Evolutionary conservation across 2,329 filamentous ascomycete species (phyloP).

Genomic region (Penicillium sp.): DNA sequence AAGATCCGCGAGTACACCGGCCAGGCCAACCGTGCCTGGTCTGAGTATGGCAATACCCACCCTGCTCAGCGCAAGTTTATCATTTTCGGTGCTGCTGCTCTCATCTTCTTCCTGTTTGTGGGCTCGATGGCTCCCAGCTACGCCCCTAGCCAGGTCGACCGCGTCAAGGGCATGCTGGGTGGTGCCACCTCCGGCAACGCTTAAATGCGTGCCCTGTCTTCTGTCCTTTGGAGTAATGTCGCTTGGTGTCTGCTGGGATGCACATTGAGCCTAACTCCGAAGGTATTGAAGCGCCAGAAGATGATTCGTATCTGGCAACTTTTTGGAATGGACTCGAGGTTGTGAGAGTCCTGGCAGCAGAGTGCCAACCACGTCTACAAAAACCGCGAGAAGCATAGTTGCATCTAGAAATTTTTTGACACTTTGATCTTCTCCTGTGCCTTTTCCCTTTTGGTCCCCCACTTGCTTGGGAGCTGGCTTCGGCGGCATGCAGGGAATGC

Average conservation of each 20-base stretch:
- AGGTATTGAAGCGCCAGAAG: not conserved
- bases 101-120: conserved; percentile 71
- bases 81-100: conserved; percentile 64
- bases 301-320: not conserved
- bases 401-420: not conserved
- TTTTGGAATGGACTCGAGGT: not conserved
- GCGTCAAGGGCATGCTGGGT: conserved; percentile 40
- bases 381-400: not conserved
- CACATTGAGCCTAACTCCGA: no score
- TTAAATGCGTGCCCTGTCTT: conserved; percentile 21
- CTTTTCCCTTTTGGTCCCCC: not conserved
- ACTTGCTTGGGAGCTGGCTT: conserved; percentile 18
- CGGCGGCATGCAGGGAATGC: conserved; percentile 41
- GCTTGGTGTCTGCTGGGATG: not conserved
- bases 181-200: conserved; percentile 36
- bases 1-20: conserved; percentile 77
- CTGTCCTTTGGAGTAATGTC: not conserved
- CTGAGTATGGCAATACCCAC: conserved; percentile 76
- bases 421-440: not conserved
- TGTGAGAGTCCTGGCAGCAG: not conserved
- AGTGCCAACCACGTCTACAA: not conserved
- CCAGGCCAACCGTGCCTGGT: conserved; percentile 76
- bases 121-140: conserved; percentile 60
- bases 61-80: conserved; percentile 78
- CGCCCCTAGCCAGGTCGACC: conserved; percentile 36